Percentiles rank a stretch among this genome's conserved stretches.
phyloP scores from a whole-genome alignment of 2,329 filamentous ascomycete genomes.

The Cladosporium sp. region DNA sequence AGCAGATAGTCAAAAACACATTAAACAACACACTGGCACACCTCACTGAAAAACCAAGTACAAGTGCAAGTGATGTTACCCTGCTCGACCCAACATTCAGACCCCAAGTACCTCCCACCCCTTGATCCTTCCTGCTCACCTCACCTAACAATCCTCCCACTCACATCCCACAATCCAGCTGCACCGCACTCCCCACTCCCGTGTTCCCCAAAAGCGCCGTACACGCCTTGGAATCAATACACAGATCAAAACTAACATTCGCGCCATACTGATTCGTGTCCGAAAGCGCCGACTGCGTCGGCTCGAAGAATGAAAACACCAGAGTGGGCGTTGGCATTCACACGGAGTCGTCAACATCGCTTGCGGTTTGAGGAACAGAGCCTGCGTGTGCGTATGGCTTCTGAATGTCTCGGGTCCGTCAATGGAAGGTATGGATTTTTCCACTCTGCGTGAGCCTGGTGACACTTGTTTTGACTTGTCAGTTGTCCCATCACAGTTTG shows the following conservation, averaged over 20 bases:
- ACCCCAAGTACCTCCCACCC: not conserved
- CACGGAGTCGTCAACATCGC: slow-evolving; percentile 39
- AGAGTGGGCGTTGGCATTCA: slow-evolving; percentile 35
- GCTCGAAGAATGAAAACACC: too few relatives aligned
- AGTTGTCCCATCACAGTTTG: too few relatives aligned
- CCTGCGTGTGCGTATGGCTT: too few relatives aligned
- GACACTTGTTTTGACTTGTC: too few relatives aligned
- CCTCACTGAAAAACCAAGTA: too few relatives aligned
- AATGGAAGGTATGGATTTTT: too few relatives aligned
- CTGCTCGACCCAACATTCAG: not conserved
- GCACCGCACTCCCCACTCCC: slow-evolving; percentile 30
- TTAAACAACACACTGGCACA: too few relatives aligned
- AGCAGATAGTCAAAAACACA: too few relatives aligned
- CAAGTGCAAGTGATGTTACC: too few relatives aligned
- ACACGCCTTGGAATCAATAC: slow-evolving; percentile 35
- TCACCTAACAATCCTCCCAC: slow-evolving; percentile 18
- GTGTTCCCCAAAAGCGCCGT: slow-evolving; percentile 33
- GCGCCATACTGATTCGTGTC: slow-evolving; percentile 37
- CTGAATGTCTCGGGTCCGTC: too few relatives aligned
- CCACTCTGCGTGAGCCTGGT: too few relatives aligned
- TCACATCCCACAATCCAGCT: slow-evolving; percentile 27
- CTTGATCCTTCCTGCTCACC: not conserved
- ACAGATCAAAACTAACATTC: slow-evolving; percentile 40
- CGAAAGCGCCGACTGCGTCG: slow-evolving; percentile 29
- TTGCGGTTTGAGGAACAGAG: too few relatives aligned